A percentile compares a stretch with the other conserved stretches of the same genome.
Conservation (phyloP, 352 stramenopile genomes). For the Blastocystis sp. region DNA sequence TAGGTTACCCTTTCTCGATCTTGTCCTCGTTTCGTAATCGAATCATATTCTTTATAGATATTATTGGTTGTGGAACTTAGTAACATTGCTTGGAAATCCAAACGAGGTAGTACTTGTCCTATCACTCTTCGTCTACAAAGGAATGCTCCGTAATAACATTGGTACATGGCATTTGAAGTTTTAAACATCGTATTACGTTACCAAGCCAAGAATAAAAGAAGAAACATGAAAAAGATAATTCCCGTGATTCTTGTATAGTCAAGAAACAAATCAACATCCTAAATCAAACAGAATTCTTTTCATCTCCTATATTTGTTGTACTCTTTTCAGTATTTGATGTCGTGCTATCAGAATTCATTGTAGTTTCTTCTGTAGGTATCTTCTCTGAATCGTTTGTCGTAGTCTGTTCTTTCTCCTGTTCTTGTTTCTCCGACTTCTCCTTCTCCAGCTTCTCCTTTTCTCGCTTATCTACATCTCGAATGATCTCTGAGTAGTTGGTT, state of each 20-base stretch:
- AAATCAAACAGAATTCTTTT: slow-evolving; percentile 1
- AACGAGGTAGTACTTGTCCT: not conserved
- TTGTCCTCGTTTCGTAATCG: slow-evolving; percentile 41
- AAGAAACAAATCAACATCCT: not conserved
- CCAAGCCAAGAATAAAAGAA: not conserved
- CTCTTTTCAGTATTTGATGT: not conserved
- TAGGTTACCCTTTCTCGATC: slow-evolving; percentile 40
- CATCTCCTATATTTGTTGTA: not conserved
- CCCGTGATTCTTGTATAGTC: not conserved
- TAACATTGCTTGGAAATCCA: not conserved
- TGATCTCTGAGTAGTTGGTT: slow-evolving; percentile 39
- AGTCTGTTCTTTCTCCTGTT: not conserved
- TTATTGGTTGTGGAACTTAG: not conserved
- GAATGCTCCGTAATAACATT: not conserved
- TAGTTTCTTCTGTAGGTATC: not conserved
- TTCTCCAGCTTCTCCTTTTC: slow-evolving; percentile 19
- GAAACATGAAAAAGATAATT: not conserved
- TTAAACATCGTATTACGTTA: not conserved
- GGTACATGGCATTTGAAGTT: not conserved
- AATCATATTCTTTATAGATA: slow-evolving; percentile 45
- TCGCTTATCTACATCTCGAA: slow-evolving; percentile 2
- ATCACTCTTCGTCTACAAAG: not conserved
- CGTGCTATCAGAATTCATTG: not conserved
- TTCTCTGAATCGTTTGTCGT: not conserved
- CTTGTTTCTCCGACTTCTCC: not conserved